phyloP scores from a whole-genome alignment of 2,329 filamentous ascomycete species.

The Venturia oleaginea region DNA sequence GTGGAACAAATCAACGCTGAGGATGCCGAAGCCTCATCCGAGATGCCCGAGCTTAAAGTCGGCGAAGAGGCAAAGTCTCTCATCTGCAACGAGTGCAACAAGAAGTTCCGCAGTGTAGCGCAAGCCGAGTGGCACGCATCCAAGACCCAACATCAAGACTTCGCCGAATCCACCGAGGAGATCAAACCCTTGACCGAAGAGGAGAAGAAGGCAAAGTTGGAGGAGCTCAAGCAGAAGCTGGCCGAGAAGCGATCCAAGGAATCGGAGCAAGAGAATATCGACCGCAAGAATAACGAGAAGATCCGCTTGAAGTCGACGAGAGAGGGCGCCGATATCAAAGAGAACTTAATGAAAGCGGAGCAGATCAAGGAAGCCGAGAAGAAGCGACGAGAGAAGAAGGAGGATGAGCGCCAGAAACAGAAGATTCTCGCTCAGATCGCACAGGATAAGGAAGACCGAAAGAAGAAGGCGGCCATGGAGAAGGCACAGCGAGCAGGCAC shows the following conservation, averaged over 20 bases:
- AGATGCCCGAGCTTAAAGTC: conserved; percentile 55
- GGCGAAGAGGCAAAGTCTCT: conserved; percentile 70
- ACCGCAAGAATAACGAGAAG: conserved; percentile 76
- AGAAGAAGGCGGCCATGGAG: conserved; percentile 73
- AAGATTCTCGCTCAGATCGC: conserved; percentile 90
- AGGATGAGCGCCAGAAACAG: conserved; percentile 77
- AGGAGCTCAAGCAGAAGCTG: conserved; percentile 63
- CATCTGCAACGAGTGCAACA: conserved; percentile 90
- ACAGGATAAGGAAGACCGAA: conserved; percentile 83
- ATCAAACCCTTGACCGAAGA: conserved; percentile 85
- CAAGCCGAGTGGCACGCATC: conserved; percentile 84
- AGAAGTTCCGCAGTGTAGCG: conserved; percentile 72
- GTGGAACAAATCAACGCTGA: conserved; percentile 65
- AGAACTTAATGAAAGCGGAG: conserved; percentile 79
- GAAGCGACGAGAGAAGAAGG: conserved; percentile 80
- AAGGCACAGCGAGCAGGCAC: conserved; percentile 62
- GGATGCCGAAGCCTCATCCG: conserved; percentile 29
- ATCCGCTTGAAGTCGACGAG: conserved; percentile 81
- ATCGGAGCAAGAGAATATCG: conserved; percentile 65
- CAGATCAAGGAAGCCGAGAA: conserved; percentile 82
- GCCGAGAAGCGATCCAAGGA: conserved; percentile 62
- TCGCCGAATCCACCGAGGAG: conserved; percentile 87
- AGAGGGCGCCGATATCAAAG: conserved; percentile 81
- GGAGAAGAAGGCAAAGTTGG: conserved; percentile 73
- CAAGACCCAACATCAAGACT: conserved; percentile 83